Conservation (phyloP, 805 yeast genomes). For the Candida tallmaniae region DNA sequence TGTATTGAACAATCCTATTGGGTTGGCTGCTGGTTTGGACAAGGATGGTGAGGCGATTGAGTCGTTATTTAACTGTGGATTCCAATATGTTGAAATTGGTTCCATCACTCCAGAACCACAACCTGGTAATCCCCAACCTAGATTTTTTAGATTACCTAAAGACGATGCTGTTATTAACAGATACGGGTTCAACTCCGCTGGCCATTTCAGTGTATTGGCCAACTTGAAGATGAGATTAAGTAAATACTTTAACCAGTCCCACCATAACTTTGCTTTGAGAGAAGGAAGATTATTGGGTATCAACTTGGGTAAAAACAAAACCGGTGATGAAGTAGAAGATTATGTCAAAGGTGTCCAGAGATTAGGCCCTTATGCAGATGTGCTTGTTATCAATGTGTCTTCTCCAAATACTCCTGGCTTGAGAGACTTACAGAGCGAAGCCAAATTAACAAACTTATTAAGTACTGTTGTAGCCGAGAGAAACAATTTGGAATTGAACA, state of each 20-base stretch:
- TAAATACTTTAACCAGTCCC: slow-evolving; percentile 26
- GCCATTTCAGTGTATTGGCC: slow-evolving; percentile 71
- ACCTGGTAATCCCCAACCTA: slow-evolving; percentile 91
- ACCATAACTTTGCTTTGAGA: slow-evolving; percentile 47
- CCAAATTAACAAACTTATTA: slow-evolving; percentile 64
- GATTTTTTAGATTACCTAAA: slow-evolving; percentile 79
- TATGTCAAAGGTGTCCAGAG: slow-evolving; percentile 79
- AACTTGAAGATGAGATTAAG: slow-evolving; percentile 63
- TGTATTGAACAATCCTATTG: slow-evolving; percentile 73
- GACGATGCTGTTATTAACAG: slow-evolving; percentile 93
- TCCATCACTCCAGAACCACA: slow-evolving; percentile 91
- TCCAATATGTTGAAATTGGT: slow-evolving; percentile 88
- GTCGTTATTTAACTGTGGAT: slow-evolving; percentile 70
- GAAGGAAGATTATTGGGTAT: slow-evolving; percentile 68
- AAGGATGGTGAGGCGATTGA: slow-evolving; percentile 92
- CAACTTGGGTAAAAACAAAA: slow-evolving; percentile 89
- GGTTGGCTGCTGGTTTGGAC: slow-evolving; percentile 94
- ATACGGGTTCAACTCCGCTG: slow-evolving; percentile 91
- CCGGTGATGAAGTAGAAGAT: slow-evolving; percentile 85
- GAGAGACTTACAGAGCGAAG: slow-evolving; percentile 77
- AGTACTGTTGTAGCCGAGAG: slow-evolving; percentile 66
- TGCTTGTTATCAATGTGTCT: slow-evolving; percentile 84
- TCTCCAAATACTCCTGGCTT: slow-evolving; percentile 96
- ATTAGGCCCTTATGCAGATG: slow-evolving; percentile 83
- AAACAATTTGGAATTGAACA: slow-evolving; percentile 32